Evolutionary conservation across 2,329 filamentous ascomycete species (phyloP).

Genomic region (Parasarocladium wereldwijsianum): DNA sequence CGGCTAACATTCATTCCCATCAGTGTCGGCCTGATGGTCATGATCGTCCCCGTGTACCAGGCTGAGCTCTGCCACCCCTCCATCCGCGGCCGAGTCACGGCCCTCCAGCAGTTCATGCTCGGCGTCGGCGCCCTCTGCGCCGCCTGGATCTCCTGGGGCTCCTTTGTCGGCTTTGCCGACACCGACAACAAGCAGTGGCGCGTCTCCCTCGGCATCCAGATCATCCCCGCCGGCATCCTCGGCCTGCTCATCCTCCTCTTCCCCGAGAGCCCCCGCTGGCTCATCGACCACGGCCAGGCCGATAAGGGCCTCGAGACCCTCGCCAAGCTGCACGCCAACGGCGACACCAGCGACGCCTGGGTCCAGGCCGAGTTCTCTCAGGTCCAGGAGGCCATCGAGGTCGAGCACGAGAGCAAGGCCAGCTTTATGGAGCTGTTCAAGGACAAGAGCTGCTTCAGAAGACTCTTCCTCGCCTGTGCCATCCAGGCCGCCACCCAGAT

Average conservation of each 20-base stretch:
- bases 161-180: constrained; percentile 14
- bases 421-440: constrained; percentile 58
- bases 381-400: constrained; percentile 50
- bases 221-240: constrained; percentile 49
- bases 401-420: constrained; percentile 53
- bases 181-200: constrained; percentile 19
- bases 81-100: constrained; percentile 62
- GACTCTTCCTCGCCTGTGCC: constrained; percentile 54
- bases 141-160: constrained; percentile 50
- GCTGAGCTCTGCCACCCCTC: constrained; percentile 65
- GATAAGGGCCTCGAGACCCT: constrained; percentile 53
- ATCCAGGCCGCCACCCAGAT: constrained; percentile 62
- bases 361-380: constrained; percentile 58
- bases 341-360: constrained; percentile 50
- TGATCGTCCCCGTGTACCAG: constrained; percentile 49
- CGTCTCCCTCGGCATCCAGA: constrained; percentile 48
- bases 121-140: constrained; percentile 61
- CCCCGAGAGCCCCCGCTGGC: constrained; percentile 60
- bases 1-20: neutral
- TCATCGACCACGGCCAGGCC: constrained; percentile 54
- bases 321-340: constrained; percentile 54
- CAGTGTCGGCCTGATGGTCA: constrained; percentile 28
- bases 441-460: constrained; percentile 47
- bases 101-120: constrained; percentile 71
- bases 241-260: constrained; percentile 53